Evolutionary conservation across 306 rosid genomes (phyloP).

Genomic region (Fragaria iinumae): DNA sequence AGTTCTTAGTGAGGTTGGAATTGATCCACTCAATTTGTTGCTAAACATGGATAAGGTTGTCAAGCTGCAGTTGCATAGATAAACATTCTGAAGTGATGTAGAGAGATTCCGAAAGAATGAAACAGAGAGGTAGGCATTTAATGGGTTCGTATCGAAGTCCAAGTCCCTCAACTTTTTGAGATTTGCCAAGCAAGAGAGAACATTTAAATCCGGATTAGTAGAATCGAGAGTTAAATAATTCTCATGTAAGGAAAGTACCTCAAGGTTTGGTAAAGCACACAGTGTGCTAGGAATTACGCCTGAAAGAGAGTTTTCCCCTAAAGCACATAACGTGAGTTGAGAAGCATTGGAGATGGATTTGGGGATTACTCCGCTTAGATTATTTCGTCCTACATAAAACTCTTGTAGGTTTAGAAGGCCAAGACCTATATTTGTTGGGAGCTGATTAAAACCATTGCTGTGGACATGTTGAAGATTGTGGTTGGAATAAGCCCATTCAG

Average conservation of each 20-base stretch:
- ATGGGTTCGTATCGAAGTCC: fast-evolving
- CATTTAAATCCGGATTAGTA: too few species aligned
- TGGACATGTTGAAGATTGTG: not conserved
- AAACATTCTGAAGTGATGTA: not conserved
- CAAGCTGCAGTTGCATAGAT: not conserved
- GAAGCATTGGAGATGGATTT: not conserved
- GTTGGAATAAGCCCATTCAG: not conserved
- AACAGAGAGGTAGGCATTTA: not conserved
- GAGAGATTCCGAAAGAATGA: not conserved
- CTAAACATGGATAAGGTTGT: too few species aligned
- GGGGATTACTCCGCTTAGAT: not conserved
- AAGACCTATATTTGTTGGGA: not conserved
- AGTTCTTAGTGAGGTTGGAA: not conserved
- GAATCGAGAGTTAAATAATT: not conserved
- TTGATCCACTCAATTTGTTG: too few species aligned
- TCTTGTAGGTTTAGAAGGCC: not conserved
- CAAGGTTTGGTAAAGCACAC: not conserved
- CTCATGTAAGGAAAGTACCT: not conserved
- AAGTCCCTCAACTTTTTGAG: not conserved
- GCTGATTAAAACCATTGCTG: not conserved
- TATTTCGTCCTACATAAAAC: too few species aligned
- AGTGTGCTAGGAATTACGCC: not conserved
- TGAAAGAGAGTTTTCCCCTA: too few species aligned
- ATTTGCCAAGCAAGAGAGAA: not conserved
- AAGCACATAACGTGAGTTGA: not conserved